Evolutionary conservation across 2,329 filamentous ascomycete species (phyloP).

Genomic region (Colletotrichum lini): DNA sequence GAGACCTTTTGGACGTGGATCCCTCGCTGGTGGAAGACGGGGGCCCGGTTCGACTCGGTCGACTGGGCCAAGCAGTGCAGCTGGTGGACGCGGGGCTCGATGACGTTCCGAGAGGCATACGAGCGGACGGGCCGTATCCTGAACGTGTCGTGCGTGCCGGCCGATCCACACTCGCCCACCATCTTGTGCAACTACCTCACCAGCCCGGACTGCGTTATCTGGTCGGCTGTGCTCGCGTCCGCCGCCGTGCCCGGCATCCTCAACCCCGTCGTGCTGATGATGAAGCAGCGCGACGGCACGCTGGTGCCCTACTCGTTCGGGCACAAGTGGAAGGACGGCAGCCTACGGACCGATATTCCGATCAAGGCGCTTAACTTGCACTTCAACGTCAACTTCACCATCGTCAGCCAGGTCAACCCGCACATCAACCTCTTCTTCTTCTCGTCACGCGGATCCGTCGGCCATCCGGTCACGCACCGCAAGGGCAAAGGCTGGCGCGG

Average conservation of each 20-base stretch:
- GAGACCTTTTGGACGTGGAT: slow-evolving; percentile 84
- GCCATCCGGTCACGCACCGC: slow-evolving; percentile 93
- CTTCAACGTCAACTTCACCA: slow-evolving; percentile 98
- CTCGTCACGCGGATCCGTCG: slow-evolving; percentile 91
- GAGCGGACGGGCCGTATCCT: slow-evolving; percentile 93
- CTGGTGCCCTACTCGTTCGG: slow-evolving; percentile 95
- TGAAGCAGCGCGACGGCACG: slow-evolving; percentile 84
- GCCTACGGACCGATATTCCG: slow-evolving; percentile 93
- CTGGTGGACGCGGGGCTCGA: slow-evolving; percentile 93
- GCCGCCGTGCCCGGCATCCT: slow-evolving; percentile 96
- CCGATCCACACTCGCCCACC: slow-evolving; percentile 91
- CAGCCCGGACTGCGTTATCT: slow-evolving; percentile 96
- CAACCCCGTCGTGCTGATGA: slow-evolving; percentile 93
- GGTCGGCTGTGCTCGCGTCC: slow-evolving; percentile 95
- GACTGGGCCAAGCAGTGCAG: slow-evolving; percentile 89
- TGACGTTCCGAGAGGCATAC: slow-evolving; percentile 96
- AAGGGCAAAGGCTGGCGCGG: slow-evolving; percentile 95
- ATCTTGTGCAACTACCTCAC: slow-evolving; percentile 97
- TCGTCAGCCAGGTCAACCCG: slow-evolving; percentile 91
- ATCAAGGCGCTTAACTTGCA: slow-evolving; percentile 94
- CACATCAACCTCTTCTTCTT: slow-evolving; percentile 99
- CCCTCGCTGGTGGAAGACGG: slow-evolving; percentile 90
- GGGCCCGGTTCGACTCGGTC: slow-evolving; percentile 92
- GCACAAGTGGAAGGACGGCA: slow-evolving; percentile 99
- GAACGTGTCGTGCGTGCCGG: slow-evolving; percentile 96